A percentile compares a stretch with the other conserved stretches of the same genome.
These are phyloP conservation scores for Linum usitatissimum DNA, from an alignment of 345 rosid species.

Conservation along the genomic window DNA sequence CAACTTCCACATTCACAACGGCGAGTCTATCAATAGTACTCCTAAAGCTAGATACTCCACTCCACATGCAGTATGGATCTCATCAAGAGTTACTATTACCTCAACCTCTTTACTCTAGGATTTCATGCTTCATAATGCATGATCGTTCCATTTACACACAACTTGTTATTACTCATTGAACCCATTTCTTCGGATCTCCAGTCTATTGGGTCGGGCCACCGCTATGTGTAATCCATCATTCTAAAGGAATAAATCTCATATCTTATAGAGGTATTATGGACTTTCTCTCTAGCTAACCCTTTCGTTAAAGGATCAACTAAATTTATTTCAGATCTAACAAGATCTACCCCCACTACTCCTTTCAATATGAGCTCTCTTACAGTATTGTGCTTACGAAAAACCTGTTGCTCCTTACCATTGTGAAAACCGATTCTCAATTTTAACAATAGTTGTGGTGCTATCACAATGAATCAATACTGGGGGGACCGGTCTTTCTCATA, in stretches of 20 bases:
- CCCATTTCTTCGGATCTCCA: not conserved
- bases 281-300: not conserved
- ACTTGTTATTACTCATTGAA: too few relatives aligned
- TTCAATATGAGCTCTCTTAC: not conserved
- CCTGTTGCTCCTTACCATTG: not conserved
- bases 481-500: not conserved
- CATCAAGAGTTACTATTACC: too few relatives aligned
- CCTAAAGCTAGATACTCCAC: too few relatives aligned
- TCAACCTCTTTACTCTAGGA: too few relatives aligned
- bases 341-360: not conserved
- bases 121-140: too few relatives aligned
- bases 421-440: not conserved
- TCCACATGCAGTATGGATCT: too few relatives aligned
- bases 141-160: not conserved
- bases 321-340: not conserved
- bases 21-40: too few relatives aligned
- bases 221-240: not conserved
- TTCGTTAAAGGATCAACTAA: not conserved
- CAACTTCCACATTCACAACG: too few relatives aligned
- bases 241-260: not conserved
- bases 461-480: not conserved
- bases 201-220: not conserved
- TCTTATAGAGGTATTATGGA: not conserved
- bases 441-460: not conserved
- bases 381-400: not conserved